Conservation (phyloP, 2,329 filamentous ascomycete species). For the Aspergillus novoparasiticus region DNA sequence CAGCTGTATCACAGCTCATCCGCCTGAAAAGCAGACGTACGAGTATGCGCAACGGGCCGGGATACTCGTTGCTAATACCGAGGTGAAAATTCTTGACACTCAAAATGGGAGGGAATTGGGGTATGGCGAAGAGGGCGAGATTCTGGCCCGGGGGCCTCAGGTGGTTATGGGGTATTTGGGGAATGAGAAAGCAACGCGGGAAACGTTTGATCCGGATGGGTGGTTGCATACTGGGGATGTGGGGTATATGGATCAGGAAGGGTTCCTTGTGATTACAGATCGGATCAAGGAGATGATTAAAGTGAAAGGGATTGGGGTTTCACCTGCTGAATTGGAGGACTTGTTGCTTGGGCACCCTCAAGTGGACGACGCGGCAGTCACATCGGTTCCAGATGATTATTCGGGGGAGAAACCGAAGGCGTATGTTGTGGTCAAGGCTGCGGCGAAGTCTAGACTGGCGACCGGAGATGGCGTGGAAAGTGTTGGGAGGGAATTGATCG, state of each 20-base stretch:
- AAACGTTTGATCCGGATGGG: constrained; percentile 65
- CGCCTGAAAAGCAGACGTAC: not conserved
- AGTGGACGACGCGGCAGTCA: constrained; percentile 62
- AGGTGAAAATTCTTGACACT: not conserved
- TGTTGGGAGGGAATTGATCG: constrained; percentile 29
- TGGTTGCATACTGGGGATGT: constrained; percentile 69
- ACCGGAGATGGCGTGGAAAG: constrained; percentile 4
- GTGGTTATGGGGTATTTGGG: constrained; percentile 69
- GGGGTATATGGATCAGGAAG: constrained; percentile 59
- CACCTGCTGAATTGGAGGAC: constrained; percentile 67
- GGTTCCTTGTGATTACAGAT: constrained; percentile 57
- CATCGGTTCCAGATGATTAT: constrained; percentile 30
- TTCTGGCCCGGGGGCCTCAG: constrained; percentile 77
- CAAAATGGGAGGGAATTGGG: not conserved
- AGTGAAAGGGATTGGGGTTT: constrained; percentile 59
- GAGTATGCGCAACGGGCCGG: not conserved
- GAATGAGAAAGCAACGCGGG: constrained; percentile 68
- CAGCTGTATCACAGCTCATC: constrained; percentile 53
- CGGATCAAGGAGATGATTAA: constrained; percentile 71
- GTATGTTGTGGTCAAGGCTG: constrained; percentile 54
- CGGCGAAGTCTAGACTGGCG: not conserved
- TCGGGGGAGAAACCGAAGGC: constrained; percentile 61
- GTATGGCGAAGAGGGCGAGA: constrained; percentile 59
- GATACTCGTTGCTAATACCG: not conserved
- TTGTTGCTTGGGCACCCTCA: constrained; percentile 59